phyloP scores from a whole-genome alignment of 1,284 basidiomycete species.

The Marasmius sp. region DNA sequence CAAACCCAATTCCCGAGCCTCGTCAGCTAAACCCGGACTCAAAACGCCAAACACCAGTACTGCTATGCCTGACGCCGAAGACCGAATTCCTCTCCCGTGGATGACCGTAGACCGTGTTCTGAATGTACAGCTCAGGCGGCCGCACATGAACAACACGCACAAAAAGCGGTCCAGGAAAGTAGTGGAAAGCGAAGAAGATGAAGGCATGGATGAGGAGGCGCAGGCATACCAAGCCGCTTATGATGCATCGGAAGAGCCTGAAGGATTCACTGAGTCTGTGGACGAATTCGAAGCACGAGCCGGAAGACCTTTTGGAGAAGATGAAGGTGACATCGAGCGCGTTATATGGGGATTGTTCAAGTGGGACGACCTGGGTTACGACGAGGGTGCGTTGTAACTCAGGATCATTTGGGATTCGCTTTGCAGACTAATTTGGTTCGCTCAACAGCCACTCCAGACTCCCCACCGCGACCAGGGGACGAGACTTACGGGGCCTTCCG shows the following conservation, averaged over 20 bases:
- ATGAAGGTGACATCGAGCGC: constrained; percentile 56
- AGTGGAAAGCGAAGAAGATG: constrained; percentile 28
- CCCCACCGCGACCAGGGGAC: constrained; percentile 68
- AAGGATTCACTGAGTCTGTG: constrained; percentile 50
- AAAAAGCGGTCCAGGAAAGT: constrained; percentile 17
- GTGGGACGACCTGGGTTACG: constrained; percentile 89
- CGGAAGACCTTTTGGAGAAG: constrained; percentile 40
- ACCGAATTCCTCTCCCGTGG: constrained; percentile 71
- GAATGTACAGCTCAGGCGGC: constrained; percentile 67
- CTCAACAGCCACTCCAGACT: constrained; percentile 81
- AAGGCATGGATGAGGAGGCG: constrained; percentile 29
- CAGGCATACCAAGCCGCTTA: constrained; percentile 42
- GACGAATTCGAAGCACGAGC: constrained; percentile 60
- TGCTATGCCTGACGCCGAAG: constrained; percentile 60
- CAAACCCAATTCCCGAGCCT: constrained; percentile 25
- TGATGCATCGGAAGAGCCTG: constrained; percentile 59
- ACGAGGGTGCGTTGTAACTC: constrained; percentile 60
- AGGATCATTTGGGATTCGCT: background rate
- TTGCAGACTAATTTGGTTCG: constrained; percentile 14
- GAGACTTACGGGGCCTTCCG: constrained; percentile 63
- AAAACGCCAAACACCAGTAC: constrained; percentile 26
- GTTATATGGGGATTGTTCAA: constrained; percentile 85
- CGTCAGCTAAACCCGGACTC: constrained; percentile 27
- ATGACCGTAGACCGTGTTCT: constrained; percentile 80
- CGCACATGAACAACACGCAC: constrained; percentile 30